Base-by-base conservation (phyloP, 306 rosid species). In the Astragalus membranaceus region DNA sequence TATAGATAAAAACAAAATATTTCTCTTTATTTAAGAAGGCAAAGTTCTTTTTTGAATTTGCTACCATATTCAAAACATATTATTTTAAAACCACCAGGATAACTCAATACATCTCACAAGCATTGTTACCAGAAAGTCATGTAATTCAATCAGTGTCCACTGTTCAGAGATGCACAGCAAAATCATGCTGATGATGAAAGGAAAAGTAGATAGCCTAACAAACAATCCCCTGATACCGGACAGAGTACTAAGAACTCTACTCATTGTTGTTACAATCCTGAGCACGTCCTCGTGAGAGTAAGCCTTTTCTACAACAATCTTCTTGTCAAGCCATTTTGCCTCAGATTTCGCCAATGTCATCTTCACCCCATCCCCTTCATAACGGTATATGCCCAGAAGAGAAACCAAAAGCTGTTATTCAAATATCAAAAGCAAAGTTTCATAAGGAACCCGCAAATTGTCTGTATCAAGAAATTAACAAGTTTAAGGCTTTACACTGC, bases 311-410 rank as follows among this genome's bases (percentile, higher is more conserved):
- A n/a, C n/a, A n/a, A 73, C 51, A 52, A 91, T 85, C 88, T 83
- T 83, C 83, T 65, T 86, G 42, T 79, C 90, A 76, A 91, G 89
- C 78, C 86, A 39, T 75, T 88, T 85, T 44, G 95, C 92, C 78
- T 91, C 97, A 64, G 92, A 79, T 72, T 83, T 86, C 69, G 90
- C 95, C 74, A 86, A 73, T 53, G 63, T 59, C 70, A 67, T 69
- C 68, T 78, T 85, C 78, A 89, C 92, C 75, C 89, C 98, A 65
- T 83, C 95, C 65, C 98, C 98, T 48, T 86, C 96, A 0, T 90
- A 92, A 62, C 96, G 82, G 77, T 76, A 80, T 52, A 79, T 61
- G 79, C 81, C 85, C 77, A 90, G 81, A 52, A 93, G 93, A 71
- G 89, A 88, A 75, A 90, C 88, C 90, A 90, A 81, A 78, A 93